Evolutionary conservation across 352 stramenopile genomes (phyloP).

Genomic region (Globisporangium acanthophoron): DNA sequence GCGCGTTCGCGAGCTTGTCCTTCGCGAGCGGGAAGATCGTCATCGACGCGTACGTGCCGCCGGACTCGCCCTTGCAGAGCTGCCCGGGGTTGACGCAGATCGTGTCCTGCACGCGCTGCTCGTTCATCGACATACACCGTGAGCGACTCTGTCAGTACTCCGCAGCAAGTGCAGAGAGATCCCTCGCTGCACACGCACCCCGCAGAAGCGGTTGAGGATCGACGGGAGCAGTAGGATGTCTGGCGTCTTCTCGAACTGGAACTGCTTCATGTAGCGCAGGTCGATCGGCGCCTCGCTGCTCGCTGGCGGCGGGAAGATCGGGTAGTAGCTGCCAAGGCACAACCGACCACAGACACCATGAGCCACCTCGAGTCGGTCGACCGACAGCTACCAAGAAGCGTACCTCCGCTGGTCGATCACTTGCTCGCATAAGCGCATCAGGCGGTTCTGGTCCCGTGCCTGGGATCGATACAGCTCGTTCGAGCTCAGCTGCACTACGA

Average conservation of each 20-base stretch:
- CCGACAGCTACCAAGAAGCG: neutral
- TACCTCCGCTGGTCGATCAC: conserved; percentile 78
- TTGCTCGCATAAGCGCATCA: conserved; percentile 74
- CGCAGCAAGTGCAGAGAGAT: neutral
- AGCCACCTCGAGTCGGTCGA: neutral
- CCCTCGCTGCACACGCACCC: conserved; percentile 36
- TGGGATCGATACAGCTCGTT: conserved; percentile 68
- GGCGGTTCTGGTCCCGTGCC: conserved; percentile 55
- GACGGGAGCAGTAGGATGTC: conserved; percentile 95
- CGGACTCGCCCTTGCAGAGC: conserved; percentile 90
- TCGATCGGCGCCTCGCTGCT: conserved; percentile 84
- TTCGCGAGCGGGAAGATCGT: conserved; percentile 88
- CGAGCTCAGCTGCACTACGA: conserved; percentile 83
- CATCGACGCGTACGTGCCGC: conserved; percentile 92
- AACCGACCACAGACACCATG: neutral
- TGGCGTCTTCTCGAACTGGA: conserved; percentile 88
- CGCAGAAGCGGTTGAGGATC: conserved; percentile 89
- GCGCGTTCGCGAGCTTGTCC: conserved; percentile 58
- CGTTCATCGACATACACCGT: neutral
- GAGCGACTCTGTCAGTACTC: neutral
- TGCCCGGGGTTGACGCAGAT: conserved; percentile 95
- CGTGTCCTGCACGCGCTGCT: conserved; percentile 84
- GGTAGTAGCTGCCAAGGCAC: conserved; percentile 47
- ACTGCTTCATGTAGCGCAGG: conserved; percentile 89
- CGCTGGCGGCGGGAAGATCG: conserved; percentile 67